These are phyloP conservation scores for Anisodus acutangulus DNA, from an alignment of 257 asterid species.

Conservation along the genomic window DNA sequence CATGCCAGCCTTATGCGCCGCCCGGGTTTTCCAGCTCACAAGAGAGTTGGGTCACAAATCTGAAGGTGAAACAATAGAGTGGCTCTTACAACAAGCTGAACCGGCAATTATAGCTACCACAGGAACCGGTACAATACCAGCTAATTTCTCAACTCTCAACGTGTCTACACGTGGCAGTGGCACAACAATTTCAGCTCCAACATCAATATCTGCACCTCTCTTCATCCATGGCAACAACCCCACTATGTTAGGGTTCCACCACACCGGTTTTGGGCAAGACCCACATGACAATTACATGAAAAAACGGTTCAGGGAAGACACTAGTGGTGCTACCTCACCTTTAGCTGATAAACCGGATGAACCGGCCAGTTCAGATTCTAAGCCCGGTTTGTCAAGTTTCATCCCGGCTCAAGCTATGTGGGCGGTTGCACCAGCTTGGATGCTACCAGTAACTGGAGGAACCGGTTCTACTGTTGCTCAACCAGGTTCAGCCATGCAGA, in stretches of 20 bases:
- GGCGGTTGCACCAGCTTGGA: slow-evolving; percentile 93
- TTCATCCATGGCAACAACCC: slow-evolving; percentile 41
- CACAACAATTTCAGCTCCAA: slow-evolving; percentile 58
- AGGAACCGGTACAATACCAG: slow-evolving; percentile 40
- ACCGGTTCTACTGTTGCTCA: slow-evolving; percentile 38
- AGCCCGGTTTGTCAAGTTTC: slow-evolving; percentile 59
- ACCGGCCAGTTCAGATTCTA: slow-evolving; percentile 57
- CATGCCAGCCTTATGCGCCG: slow-evolving; percentile 52
- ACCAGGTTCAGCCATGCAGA: slow-evolving; percentile 59
- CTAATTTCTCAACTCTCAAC: slow-evolving; percentile 54
- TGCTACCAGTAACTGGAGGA: slow-evolving; percentile 74
- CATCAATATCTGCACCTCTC: slow-evolving; percentile 75
- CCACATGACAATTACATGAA: slow-evolving; percentile 73
- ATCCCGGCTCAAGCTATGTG: slow-evolving; percentile 86
- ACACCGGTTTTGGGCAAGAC: slow-evolving; percentile 55
- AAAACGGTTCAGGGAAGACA: slow-evolving; percentile 67
- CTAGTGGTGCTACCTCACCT: slow-evolving; percentile 60
- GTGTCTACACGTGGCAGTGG: slow-evolving; percentile 73
- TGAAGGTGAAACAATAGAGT: slow-evolving; percentile 51
- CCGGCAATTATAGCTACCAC: slow-evolving; percentile 47
- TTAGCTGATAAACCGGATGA: slow-evolving; percentile 50
- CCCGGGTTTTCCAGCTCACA: slow-evolving; percentile 48
- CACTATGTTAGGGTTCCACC: slow-evolving; percentile 86
- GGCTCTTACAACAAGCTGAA: slow-evolving; percentile 50
- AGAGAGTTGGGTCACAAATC: slow-evolving; percentile 49